These are phyloP conservation scores for Posidonia oceanica DNA, from an alignment of 116 monocot genomes.

Conservation along the genomic window DNA sequence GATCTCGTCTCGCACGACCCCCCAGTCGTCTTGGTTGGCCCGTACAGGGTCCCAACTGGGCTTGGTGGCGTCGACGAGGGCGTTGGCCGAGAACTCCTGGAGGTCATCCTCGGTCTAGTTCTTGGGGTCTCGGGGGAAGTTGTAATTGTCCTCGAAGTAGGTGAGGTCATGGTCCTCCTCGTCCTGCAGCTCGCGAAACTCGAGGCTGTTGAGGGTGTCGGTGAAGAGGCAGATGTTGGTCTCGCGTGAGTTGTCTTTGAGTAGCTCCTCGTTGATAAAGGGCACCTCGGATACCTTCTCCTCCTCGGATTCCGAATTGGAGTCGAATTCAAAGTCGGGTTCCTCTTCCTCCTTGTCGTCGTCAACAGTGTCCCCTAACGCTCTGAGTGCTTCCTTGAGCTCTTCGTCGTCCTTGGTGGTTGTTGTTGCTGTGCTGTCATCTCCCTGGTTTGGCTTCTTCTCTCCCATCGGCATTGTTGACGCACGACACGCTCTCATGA, in stretches of 20 bases:
- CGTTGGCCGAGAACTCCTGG: conserved; percentile 61
- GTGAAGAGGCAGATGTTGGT: conserved; percentile 34
- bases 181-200: conserved; percentile 19
- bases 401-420: too few relatives aligned
- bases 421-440: too few relatives aligned
- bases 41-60: conserved; percentile 49
- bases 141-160: conserved; percentile 54
- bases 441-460: too few relatives aligned
- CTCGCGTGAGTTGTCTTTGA: conserved; percentile 42
- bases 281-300: neutral
- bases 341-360: too few relatives aligned
- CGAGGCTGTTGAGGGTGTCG: conserved; percentile 28
- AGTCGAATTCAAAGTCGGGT: conserved; percentile 7
- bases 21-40: conserved; percentile 67
- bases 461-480: too few relatives aligned
- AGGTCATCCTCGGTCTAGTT: conserved; percentile 72
- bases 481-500: too few relatives aligned
- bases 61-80: conserved; percentile 10
- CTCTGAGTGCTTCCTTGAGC: too few relatives aligned
- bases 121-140: conserved; percentile 73
- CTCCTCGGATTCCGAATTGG: neutral
- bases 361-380: too few relatives aligned
- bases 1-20: conserved; percentile 26
- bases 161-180: conserved; percentile 23
- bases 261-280: conserved; percentile 3